Base-by-base conservation (phyloP, 2,329 filamentous ascomycete genomes). In the Paecilomyces sp. region DNA sequence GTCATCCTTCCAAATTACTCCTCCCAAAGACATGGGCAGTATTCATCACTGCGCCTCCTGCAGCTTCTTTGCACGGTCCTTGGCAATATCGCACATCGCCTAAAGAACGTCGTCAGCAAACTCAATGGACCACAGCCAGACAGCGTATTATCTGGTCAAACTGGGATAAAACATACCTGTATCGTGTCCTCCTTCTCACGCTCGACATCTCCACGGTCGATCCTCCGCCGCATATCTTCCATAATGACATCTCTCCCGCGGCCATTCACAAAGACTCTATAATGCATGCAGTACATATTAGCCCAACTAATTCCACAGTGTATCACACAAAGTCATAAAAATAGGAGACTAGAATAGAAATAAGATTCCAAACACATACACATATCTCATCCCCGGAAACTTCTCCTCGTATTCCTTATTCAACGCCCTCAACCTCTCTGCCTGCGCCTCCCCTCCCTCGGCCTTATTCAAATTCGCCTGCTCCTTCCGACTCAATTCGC, bases 51-150 rank as follows among this genome's bases (percentile, higher is more conserved):
- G 15, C 41, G 62, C 34, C 54, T 66, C 59, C 56, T 70, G 70
- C 47, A 90, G 73, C 74, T 92, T 95, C 33, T 75, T 73, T 0
- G 88, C 90, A 55, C 92, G 84, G 69, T 96, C 91, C 57, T 85
- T 83, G 31, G 92, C 92, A 70, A 97, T 97, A 67, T 92, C 89
- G 69, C 91, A 91, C 90, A 97, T 96, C 50, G 92, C 92, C 88
- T 91, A 59, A 41, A 1, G 34, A 63, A 54, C 50, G 7, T 60
- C 51, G 31, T 28, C 18, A 55, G 54, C 22, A 18, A 56, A 24
- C 30, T 60, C 31, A 12, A 58, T 41, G 41, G 31, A 18, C 52
- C 47, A 24, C 18, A 54, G 31, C 22, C 11, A 1, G 6, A 15
- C 11, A n/a, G 33, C 15, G 34, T n/a, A 7, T 22, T 53, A 24